A percentile compares a stretch with the other conserved stretches of the same genome.
Conservation (phyloP, 345 rosid genomes). For the Noccaea caerulescens region DNA sequence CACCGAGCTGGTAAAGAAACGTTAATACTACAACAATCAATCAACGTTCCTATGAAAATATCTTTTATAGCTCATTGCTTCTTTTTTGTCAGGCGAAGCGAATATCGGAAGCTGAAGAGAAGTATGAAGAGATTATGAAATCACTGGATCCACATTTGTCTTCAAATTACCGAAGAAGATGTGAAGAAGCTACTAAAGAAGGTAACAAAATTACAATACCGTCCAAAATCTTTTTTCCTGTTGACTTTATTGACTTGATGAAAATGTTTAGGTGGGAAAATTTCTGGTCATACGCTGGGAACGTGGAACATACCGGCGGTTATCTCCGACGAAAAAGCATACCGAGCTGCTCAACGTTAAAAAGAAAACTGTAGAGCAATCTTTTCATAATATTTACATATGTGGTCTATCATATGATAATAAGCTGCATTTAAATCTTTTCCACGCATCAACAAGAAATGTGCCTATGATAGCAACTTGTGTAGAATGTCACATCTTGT, state of each 20-base stretch:
- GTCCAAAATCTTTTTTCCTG: not conserved
- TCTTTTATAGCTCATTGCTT: conserved; percentile 6
- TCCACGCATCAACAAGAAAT: no score
- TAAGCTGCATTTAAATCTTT: no score
- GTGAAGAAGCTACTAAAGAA: conserved; percentile 87
- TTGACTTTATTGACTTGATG: not conserved
- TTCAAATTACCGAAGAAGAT: conserved; percentile 65
- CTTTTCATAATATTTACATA: no score
- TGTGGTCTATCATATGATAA: no score
- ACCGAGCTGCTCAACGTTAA: conserved; percentile 45
- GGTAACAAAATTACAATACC: conserved; percentile 48
- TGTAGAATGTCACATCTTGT: no score
- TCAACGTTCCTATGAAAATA: conserved; percentile 4
- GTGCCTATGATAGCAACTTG: no score
- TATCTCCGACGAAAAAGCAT: conserved; percentile 66
- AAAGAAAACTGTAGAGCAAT: no score
- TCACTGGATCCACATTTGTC: conserved; percentile 68
- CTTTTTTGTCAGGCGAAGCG: conserved; percentile 57
- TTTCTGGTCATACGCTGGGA: conserved; percentile 68
- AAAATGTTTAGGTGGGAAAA: conserved; percentile 58
- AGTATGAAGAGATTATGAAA: conserved; percentile 57
- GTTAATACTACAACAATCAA: not conserved
- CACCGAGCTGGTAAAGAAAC: conserved; percentile 62
- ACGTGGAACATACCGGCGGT: conserved; percentile 75
- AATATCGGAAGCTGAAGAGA: conserved; percentile 76